These are phyloP conservation scores for Nakazawaea pomicola DNA, from an alignment of 805 yeast genomes.

Conservation along the genomic window DNA sequence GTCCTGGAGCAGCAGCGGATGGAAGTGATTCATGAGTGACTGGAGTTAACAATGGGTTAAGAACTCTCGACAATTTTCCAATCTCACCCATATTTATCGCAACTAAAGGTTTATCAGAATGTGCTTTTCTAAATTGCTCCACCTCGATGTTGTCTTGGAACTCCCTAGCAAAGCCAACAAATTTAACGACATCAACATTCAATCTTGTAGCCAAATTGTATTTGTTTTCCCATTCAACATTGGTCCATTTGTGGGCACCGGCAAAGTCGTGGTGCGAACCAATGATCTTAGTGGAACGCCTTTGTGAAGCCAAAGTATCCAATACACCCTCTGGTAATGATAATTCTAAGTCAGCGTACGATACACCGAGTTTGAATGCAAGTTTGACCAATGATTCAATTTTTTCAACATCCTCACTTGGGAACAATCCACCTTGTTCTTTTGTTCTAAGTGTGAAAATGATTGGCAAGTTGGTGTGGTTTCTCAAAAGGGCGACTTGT, in stretches of 20 bases:
- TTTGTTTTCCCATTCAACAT: constrained; percentile 69
- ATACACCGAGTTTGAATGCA: constrained; percentile 76
- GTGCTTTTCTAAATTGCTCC: constrained; percentile 61
- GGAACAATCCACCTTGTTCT: constrained; percentile 80
- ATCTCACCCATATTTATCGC: constrained; percentile 75
- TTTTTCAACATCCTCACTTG: constrained; percentile 45
- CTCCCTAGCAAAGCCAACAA: constrained; percentile 70
- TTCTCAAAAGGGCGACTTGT: constrained; percentile 68
- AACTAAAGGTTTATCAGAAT: constrained; percentile 60
- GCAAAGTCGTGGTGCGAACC: constrained; percentile 78
- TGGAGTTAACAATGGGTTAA: constrained; percentile 76
- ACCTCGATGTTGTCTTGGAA: constrained; percentile 65
- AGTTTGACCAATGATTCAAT: constrained; percentile 48
- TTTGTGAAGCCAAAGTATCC: constrained; percentile 44
- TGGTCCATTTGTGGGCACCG: constrained; percentile 59
- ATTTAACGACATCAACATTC: constrained; percentile 71
- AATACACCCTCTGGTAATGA: constrained; percentile 55
- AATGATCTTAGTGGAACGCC: constrained; percentile 64
- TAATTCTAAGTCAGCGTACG: constrained; percentile 75
- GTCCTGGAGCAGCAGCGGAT: constrained; percentile 75
- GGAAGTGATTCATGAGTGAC: constrained; percentile 71
- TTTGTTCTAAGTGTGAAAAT: constrained; percentile 74
- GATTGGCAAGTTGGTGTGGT: constrained; percentile 63
- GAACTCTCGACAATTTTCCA: constrained; percentile 77
- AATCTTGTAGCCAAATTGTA: constrained; percentile 61